Evolutionary conservation across 441 rosid genomes (phyloP).

Genomic region (Populus hybrid): DNA sequence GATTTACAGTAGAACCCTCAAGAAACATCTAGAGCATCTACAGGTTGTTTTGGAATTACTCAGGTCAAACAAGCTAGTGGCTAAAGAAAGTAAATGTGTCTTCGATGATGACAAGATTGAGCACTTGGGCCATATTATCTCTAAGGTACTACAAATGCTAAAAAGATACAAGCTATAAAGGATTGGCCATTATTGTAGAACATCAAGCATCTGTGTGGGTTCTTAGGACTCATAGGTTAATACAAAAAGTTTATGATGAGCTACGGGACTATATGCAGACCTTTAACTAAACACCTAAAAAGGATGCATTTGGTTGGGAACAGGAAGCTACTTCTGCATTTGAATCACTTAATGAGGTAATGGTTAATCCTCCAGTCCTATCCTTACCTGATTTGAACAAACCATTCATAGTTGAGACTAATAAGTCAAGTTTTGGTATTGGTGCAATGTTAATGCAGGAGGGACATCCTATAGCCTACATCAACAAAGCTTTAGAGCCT

Average conservation of each 20-base stretch:
- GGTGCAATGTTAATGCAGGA: background rate
- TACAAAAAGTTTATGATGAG: background rate
- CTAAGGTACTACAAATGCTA: background rate
- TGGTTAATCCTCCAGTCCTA: background rate
- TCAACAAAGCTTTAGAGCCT: background rate
- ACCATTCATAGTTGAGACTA: background rate
- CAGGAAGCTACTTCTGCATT: background rate
- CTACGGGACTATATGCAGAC: background rate
- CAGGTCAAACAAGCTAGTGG: background rate
- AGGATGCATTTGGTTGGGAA: background rate
- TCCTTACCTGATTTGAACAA: background rate
- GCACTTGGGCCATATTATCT: constrained; percentile 11
- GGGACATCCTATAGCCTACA: background rate
- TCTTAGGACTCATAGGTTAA: background rate
- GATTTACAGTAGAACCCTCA: background rate
- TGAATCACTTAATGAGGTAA: background rate
- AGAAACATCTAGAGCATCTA: background rate
- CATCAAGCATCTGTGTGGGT: background rate
- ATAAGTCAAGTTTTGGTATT: background rate
- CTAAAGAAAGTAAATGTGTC: background rate
- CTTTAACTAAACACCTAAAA: background rate
- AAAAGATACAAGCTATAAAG: background rate
- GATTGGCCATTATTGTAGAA: background rate
- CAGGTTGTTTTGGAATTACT: background rate
- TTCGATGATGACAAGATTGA: background rate